Percentiles rank a stretch among this genome's conserved stretches.
Evolutionary conservation across 2,329 filamentous ascomycete genomes (phyloP).

Genomic region (Penicillium sp.): DNA sequence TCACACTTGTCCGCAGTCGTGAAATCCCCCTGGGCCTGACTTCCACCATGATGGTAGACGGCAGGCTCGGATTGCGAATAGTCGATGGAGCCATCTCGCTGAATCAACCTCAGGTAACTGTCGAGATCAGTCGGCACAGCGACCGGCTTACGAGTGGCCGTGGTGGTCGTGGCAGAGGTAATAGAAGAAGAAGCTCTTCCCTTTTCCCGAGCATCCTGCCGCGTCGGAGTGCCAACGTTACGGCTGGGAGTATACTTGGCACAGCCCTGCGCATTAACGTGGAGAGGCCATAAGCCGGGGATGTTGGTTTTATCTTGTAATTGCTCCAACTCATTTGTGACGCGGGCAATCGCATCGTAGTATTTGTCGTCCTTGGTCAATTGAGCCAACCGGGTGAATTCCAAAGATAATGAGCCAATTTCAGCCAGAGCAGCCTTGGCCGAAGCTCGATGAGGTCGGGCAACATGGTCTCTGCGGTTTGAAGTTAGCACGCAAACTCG

Average conservation of each 20-base stretch:
- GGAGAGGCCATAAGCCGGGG: conserved; percentile 74
- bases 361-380: conserved; percentile 75
- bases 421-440: conserved; percentile 58
- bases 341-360: conserved; percentile 82
- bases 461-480: conserved; percentile 46
- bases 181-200: neutral
- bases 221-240: conserved; percentile 10
- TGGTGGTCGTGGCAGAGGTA: conserved; percentile 1
- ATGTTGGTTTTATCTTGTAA: conserved; percentile 67
- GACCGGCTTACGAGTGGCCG: conserved; percentile 6
- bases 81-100: conserved; percentile 17
- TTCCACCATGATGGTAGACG: conserved; percentile 16
- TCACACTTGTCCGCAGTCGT: conserved; percentile 31
- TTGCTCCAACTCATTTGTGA: conserved; percentile 72
- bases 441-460: conserved; percentile 59
- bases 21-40: conserved; percentile 6
- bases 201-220: conserved; percentile 3
- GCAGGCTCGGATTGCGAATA: conserved; percentile 28
- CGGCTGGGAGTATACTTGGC: conserved; percentile 41
- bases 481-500: conserved; percentile 4
- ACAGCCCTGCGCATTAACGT: conserved; percentile 74
- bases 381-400: conserved; percentile 85
- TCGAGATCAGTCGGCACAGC: conserved; percentile 21
- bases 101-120: conserved; percentile 24
- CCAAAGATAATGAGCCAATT: conserved; percentile 73